phyloP scores from a whole-genome alignment of 1,284 basidiomycete genomes.

The Bjerkandera adusta region DNA sequence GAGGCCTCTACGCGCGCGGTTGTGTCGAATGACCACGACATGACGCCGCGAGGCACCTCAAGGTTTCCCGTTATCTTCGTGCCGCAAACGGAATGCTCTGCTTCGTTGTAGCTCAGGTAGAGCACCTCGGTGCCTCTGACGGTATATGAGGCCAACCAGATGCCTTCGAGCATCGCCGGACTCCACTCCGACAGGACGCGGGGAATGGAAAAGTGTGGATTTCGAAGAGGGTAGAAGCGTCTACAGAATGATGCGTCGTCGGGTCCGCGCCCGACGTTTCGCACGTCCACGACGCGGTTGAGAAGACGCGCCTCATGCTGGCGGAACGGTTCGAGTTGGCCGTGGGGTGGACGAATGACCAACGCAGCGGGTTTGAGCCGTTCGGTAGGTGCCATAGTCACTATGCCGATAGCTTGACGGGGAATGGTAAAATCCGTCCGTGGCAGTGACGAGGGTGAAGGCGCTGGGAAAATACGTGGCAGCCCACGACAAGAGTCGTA shows the following conservation, averaged over 20 bases:
- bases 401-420: too few relatives aligned
- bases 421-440: too few relatives aligned
- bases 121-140: conserved; percentile 26
- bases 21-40: neutral
- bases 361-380: conserved; percentile 8
- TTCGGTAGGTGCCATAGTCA: neutral
- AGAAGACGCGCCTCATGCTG: conserved; percentile 8
- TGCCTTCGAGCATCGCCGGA: conserved; percentile 19
- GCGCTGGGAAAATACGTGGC: too few relatives aligned
- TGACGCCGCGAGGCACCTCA: conserved; percentile 25
- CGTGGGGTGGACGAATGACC: conserved; percentile 9
- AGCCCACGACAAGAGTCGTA: conserved; percentile 16
- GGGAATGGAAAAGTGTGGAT: neutral
- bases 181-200: conserved; percentile 17
- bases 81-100: conserved; percentile 14
- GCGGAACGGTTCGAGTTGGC: conserved; percentile 15
- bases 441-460: too few relatives aligned
- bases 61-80: conserved; percentile 28
- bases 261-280: too few relatives aligned
- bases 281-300: conserved; percentile 11
- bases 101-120: conserved; percentile 18
- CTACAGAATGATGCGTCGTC: too few relatives aligned
- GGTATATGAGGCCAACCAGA: conserved; percentile 26
- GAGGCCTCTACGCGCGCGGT: too few relatives aligned
- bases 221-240: conserved; percentile 27